Percentiles rank a stretch among this genome's conserved stretches.
Evolutionary conservation across 768 basidiomycete species (phyloP).

Genomic region (Gloeostereum incarnatum): DNA sequence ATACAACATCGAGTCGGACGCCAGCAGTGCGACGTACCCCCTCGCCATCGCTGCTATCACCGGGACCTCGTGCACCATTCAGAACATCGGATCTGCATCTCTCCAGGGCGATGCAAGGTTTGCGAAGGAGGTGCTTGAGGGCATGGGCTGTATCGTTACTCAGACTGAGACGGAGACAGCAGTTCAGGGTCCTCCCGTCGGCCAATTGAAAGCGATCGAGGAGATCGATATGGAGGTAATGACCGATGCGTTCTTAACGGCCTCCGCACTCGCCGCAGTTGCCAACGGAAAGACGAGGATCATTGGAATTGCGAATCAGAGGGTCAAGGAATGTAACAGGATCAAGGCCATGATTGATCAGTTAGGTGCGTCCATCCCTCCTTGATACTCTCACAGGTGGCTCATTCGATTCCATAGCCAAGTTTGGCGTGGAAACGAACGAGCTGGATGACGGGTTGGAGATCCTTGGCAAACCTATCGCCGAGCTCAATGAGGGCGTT

Average conservation of each 20-base stretch:
- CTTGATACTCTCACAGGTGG: conserved; percentile 2
- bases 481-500: conserved; percentile 55
- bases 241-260: conserved; percentile 99
- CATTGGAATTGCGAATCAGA: conserved; percentile 92
- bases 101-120: conserved; percentile 98
- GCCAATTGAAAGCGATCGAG: conserved; percentile 74
- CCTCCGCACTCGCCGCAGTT: conserved; percentile 86
- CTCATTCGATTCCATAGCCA: conserved; percentile 39
- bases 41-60: conserved; percentile 96
- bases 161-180: conserved; percentile 88
- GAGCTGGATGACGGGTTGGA: conserved; percentile 93
- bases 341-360: conserved; percentile 96
- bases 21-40: conserved; percentile 93
- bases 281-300: conserved; percentile 69
- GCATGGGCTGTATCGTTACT: conserved; percentile 88
- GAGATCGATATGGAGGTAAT: conserved; percentile 98
- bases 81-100: conserved; percentile 83
- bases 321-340: conserved; percentile 97
- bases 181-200: conserved; percentile 81
- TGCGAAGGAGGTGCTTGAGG: conserved; percentile 85
- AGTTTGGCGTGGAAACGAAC: conserved; percentile 88
- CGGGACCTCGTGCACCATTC: conserved; percentile 90
- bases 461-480: conserved; percentile 68
- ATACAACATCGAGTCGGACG: conserved; percentile 94
- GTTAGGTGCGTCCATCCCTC: conserved; percentile 50